These are phyloP conservation scores for Triticum turgidum DNA, from an alignment of 176 grass and related monocot species.

Conservation along the genomic window DNA sequence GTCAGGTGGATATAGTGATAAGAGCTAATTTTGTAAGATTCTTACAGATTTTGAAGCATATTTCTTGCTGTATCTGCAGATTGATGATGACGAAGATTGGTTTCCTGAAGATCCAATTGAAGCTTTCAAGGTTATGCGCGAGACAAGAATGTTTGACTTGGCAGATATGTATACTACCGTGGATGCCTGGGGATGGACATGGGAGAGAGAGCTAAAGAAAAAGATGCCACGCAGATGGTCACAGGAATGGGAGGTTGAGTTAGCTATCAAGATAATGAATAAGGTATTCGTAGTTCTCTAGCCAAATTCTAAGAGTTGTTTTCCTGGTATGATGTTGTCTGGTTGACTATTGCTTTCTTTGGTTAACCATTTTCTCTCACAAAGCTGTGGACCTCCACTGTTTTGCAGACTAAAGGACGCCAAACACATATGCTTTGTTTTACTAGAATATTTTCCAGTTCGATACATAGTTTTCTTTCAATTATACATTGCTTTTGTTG, in stretches of 20 bases:
- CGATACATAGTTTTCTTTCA: not conserved
- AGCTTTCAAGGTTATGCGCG: slow-evolving; percentile 89
- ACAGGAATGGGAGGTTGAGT: slow-evolving; percentile 97
- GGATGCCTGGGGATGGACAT: slow-evolving; percentile 98
- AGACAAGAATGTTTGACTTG: slow-evolving; percentile 69
- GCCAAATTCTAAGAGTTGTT: not conserved
- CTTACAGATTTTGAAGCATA: slow-evolving; percentile 17
- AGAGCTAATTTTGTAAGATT: not conserved
- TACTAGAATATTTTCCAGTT: slow-evolving; percentile 16
- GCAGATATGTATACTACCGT: slow-evolving; percentile 90
- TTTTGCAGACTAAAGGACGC: not conserved
- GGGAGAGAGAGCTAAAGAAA: slow-evolving; percentile 85
- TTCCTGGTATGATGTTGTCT: not conserved
- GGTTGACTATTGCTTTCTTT: not conserved
- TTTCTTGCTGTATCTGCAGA: slow-evolving; percentile 46
- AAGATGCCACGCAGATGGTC: slow-evolving; percentile 91
- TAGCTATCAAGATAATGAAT: slow-evolving; percentile 92
- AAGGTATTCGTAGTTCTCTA: slow-evolving; percentile 48
- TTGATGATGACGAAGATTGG: slow-evolving; percentile 86
- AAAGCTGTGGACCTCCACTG: not conserved
- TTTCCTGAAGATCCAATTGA: slow-evolving; percentile 87
- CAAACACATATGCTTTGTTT: slow-evolving; percentile 3
- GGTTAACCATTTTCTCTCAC: not conserved
- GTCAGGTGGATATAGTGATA: not conserved
- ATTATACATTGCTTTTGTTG: not conserved